Evolutionary conservation across 345 rosid species (phyloP).

Genomic region (Acer yangbiense): DNA sequence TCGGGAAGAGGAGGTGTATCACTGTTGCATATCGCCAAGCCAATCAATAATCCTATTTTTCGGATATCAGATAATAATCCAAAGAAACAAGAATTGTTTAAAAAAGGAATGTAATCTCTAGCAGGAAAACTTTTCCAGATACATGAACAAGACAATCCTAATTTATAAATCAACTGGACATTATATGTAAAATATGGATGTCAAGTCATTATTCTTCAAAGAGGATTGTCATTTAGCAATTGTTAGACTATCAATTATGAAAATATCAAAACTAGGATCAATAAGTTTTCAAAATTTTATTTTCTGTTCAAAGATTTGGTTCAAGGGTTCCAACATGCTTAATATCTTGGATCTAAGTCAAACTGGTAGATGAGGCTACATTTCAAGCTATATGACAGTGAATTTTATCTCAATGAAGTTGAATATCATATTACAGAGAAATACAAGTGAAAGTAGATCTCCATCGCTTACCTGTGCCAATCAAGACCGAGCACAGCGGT

Average conservation of each 20-base stretch:
- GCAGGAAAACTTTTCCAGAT: neutral
- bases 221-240: constrained; percentile 4
- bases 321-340: too few relatives aligned
- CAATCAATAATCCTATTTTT: constrained; percentile 20
- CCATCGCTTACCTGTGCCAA: constrained; percentile 69
- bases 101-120: constrained; percentile 7
- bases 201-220: neutral
- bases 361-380: too few relatives aligned
- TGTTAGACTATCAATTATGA: neutral
- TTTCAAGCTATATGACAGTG: too few relatives aligned
- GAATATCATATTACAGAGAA: too few relatives aligned
- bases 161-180: neutral
- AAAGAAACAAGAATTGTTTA: constrained; percentile 13
- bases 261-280: too few relatives aligned
- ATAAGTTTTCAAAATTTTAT: too few relatives aligned
- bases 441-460: too few relatives aligned
- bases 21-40: constrained; percentile 47
- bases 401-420: too few relatives aligned
- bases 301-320: too few relatives aligned
- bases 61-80: neutral
- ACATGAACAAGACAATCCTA: neutral
- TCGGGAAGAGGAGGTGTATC: constrained; percentile 82
- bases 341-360: too few relatives aligned
- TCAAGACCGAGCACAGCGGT: constrained; percentile 92
- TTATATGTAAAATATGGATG: neutral